phyloP scores from a whole-genome alignment of 192 early-diverging fungal genomes.

The Dissophora ornata region DNA sequence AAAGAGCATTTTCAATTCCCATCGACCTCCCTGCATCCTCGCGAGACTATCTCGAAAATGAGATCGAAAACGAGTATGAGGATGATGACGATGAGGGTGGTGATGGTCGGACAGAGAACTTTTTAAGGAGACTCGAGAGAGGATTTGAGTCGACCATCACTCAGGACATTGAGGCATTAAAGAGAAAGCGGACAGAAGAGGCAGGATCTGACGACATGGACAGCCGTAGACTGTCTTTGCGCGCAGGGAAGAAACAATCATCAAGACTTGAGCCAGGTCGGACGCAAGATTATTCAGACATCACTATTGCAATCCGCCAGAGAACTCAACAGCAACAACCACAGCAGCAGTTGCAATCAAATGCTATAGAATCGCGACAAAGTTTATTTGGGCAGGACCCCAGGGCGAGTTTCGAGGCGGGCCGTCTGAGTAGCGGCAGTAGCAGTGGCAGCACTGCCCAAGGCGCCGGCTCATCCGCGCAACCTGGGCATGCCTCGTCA shows the following conservation, averaged over 20 bases:
- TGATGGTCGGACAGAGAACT: constrained; percentile 6
- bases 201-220: not conserved
- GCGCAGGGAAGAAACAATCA: not conserved
- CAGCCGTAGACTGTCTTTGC: constrained; percentile 6
- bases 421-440: not conserved
- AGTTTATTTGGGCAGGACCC: not conserved
- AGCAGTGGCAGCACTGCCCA: not conserved
- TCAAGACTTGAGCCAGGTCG: constrained; percentile 8
- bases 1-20: constrained; percentile 22
- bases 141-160: constrained; percentile 24
- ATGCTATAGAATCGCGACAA: not conserved
- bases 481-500: not conserved
- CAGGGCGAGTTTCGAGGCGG: not conserved
- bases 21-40: not conserved
- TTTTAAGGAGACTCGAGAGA: constrained; percentile 1
- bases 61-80: constrained; percentile 11
- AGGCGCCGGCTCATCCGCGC: too few species aligned
- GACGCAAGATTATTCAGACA: constrained; percentile 14
- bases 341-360: not conserved
- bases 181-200: constrained; percentile 10
- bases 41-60: constrained; percentile 12
- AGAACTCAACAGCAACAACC: constrained; percentile 4
- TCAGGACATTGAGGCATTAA: constrained; percentile 26
- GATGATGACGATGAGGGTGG: constrained; percentile 15
- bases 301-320: constrained; percentile 20